Percentiles rank a stretch among this genome's conserved stretches.
Conservation (phyloP, 495 filamentous ascomycete species). For the Daldinia caldariorum region DNA sequence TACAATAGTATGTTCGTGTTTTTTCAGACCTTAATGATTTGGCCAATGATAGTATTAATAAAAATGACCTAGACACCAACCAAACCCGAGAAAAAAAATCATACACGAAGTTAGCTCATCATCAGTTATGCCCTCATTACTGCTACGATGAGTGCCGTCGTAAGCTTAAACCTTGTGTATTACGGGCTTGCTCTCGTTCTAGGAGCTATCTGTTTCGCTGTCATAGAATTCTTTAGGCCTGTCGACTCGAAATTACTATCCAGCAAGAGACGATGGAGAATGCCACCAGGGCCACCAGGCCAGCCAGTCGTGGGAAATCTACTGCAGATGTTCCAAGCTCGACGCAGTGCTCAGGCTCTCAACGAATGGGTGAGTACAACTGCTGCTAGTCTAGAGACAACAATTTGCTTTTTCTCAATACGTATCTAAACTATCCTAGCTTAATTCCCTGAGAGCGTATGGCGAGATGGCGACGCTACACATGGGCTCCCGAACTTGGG, state of each 20-base stretch:
- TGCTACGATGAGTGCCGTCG: neutral
- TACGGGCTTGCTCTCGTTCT: neutral
- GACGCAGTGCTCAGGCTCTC: neutral
- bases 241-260: slow-evolving; percentile 1
- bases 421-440: neutral
- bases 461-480: slow-evolving; percentile 53
- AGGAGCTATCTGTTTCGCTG: neutral
- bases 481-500: slow-evolving; percentile 51
- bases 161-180: neutral
- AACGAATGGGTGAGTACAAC: neutral
- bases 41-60: neutral
- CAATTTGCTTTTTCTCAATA: neutral
- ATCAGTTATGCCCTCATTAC: neutral
- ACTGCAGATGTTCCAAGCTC: slow-evolving; percentile 4
- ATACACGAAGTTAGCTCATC: neutral
- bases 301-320: neutral
- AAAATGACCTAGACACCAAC: neutral
- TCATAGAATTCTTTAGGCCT: neutral
- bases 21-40: neutral
- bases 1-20: neutral
- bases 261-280: neutral
- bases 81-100: neutral
- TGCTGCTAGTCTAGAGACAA: neutral
- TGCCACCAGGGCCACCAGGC: slow-evolving; percentile 1
- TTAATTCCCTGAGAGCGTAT: slow-evolving; percentile 24